A percentile compares a stretch with the other conserved stretches of the same genome.
Conservation (phyloP, 495 filamentous ascomycete species). For the Evernia prunastri region DNA sequence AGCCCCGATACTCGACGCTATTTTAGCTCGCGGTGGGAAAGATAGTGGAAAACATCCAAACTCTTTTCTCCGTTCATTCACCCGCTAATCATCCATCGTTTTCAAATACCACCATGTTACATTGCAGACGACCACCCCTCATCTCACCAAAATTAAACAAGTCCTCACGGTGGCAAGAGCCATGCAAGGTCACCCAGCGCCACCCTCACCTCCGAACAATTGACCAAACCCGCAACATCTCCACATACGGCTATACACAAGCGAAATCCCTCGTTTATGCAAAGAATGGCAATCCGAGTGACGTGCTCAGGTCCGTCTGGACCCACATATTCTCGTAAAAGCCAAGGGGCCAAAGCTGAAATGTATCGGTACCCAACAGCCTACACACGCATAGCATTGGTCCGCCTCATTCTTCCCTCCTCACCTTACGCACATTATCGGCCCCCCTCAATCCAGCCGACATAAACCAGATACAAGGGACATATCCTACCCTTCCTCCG, state of each 20-base stretch:
- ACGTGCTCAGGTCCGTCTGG: conserved; percentile 60
- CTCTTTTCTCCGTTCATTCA: too few relatives aligned
- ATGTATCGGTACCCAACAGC: conserved; percentile 31
- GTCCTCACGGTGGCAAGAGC: too few relatives aligned
- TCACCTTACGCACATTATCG: conserved; percentile 71
- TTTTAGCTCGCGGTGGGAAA: too few relatives aligned
- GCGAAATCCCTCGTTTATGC: conserved; percentile 84
- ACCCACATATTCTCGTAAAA: background rate
- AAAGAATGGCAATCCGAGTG: conserved; percentile 75
- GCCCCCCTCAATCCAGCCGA: conserved; percentile 95
- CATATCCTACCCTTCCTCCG: conserved; percentile 79
- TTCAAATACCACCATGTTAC: too few relatives aligned
- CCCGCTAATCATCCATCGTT: too few relatives aligned
- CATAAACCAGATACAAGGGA: conserved; percentile 93
- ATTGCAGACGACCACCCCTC: background rate
- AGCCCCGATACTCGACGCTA: too few relatives aligned
- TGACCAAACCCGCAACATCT: conserved; percentile 42
- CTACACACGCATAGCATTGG: conserved; percentile 80
- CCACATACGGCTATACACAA: conserved; percentile 95
- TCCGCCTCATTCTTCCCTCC: conserved; percentile 52
- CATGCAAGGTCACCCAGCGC: background rate
- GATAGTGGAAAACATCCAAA: too few relatives aligned
- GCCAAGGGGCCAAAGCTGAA: background rate
- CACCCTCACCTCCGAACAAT: background rate
- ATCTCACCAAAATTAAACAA: too few relatives aligned